Evolutionary conservation across 1,284 basidiomycete species (phyloP).

Genomic region (Peniophora sp.): DNA sequence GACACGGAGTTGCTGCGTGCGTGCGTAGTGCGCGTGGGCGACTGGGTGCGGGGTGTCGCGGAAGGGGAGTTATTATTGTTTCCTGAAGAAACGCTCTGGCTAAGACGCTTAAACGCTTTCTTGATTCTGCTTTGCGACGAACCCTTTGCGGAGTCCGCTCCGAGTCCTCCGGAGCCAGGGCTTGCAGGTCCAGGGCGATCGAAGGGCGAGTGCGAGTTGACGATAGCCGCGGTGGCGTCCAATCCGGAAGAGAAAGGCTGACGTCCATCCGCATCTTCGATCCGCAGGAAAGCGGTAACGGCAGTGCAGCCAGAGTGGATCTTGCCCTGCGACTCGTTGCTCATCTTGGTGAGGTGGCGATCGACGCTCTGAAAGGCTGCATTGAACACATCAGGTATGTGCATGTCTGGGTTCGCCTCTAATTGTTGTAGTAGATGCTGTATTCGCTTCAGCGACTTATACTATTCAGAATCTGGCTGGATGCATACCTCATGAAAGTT

Average conservation of each 20-base stretch:
- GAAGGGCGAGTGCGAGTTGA: constrained; percentile 1
- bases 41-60: constrained; percentile 21
- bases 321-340: constrained; percentile 78
- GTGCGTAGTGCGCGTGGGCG: constrained; percentile 11
- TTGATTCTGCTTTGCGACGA: constrained; percentile 45
- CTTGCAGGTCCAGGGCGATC: background rate
- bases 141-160: constrained; percentile 25
- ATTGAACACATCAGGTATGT: constrained; percentile 88
- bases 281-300: constrained; percentile 93
- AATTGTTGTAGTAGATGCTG: constrained; percentile 34
- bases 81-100: constrained; percentile 5
- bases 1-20: background rate
- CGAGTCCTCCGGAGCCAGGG: constrained; percentile 2
- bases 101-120: constrained; percentile 48
- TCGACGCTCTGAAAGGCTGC: constrained; percentile 93
- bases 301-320: constrained; percentile 97
- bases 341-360: constrained; percentile 69
- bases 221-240: background rate
- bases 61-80: constrained; percentile 22
- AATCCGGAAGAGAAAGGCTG: constrained; percentile 49
- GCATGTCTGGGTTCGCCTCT: constrained; percentile 36
- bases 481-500: constrained; percentile 85
- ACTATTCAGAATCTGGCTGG: constrained; percentile 3
- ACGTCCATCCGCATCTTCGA: constrained; percentile 72
- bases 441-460: background rate